Base-by-base conservation (phyloP, 352 stramenopile genomes). In the Globisporangium splendens region DNA sequence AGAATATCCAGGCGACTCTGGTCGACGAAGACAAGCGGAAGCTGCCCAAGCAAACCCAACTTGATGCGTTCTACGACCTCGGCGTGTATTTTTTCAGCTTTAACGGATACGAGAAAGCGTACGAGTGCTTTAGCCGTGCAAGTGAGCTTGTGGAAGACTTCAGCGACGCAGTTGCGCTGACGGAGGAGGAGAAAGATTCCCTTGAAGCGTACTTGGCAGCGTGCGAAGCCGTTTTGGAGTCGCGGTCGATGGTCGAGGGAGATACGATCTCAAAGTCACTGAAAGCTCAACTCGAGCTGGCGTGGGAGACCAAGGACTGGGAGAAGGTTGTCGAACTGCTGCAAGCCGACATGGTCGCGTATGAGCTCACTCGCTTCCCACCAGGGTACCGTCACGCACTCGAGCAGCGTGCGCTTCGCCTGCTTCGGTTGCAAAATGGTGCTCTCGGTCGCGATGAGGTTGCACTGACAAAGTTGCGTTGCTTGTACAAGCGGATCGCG, bases 11-110 rank as follows among this genome's bases (percentile, higher is more conserved):
- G 55, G 66, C 61, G 18, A 70, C 73, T 12, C 63, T 88, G 15
- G 63, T 72, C 28, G 75, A 81, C 20, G 76, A 86, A 17, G 59
- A 70, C 28, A 63, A 81, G 39, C 66, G 78, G 18, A 61, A 66
- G 38, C 64, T 91, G 1, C 41, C 69, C 10, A 39, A 58, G 14
- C 72, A 81, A 50, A 68, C 66, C 1, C 79, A 88, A 50, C 61
- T 87, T 46, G 76, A 89, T 12, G 79, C 81, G 11, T 88, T 78
- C 61, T 81, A 75, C 53, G 83, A 92, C 54, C 65, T 92, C 1
- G 80, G 75, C 0, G 51, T 82, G 28, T 92, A 90, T 42, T 92
- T 86, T 54, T 92, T 92, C 65, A 88, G 69, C 66, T 89, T 92
- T 49, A 79, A 73, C 33, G 74, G 74, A 2, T 90, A 83, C 46